Evolutionary conservation across 2,329 filamentous ascomycete species (phyloP), one percentile per base, ranked within the genome.

Genomic region (Colletotrichum tropicicola): DNA sequence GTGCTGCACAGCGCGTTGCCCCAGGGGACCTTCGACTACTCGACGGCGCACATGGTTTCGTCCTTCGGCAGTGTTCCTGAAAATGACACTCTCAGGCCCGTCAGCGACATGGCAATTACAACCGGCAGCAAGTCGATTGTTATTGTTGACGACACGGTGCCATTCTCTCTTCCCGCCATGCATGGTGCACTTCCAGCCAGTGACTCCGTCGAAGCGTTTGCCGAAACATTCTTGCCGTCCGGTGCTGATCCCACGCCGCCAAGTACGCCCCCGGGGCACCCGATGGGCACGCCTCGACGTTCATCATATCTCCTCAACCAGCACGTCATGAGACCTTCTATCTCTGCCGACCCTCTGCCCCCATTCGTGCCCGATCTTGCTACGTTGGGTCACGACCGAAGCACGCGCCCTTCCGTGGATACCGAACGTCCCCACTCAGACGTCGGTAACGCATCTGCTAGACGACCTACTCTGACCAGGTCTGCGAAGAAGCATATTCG

Each of bases 111-210:
- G 69, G 86, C 78, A 6, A 87, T 95, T 45, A 96, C 93, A 0
- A 84, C 85, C 10, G 92, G 93, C n/a, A 97, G 93, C 81, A 91
- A 94, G 73, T 97, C 93, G 0, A 97, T 97, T 69, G 85, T 97
- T 59, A 97, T 97, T 72, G 89, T 97, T 35, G 92, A 97, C 63
- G 88, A 88, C 30, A 91, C 89, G 0, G 70, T 84, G 15, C 79
- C 83, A 0, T 78, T 80, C 5, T 79, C 87, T 8, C 75, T 83
- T n/a, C 77, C 83, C 1, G 69, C 79, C 9, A 86, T 89, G 84
- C 81, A 84, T 8, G 85, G 82, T 8, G 80, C 80, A 32, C 72
- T 85, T 7, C 74, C 77, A 2, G 77, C 75, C 4, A 82, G 80
- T 57, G 76, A 78, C 10, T 87, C 86, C 2, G 76, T 83, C 1